Evolutionary conservation across 768 basidiomycete genomes (phyloP), one percentile per base, ranked within the genome.

Genomic region (Cystobasidium tubakii): DNA sequence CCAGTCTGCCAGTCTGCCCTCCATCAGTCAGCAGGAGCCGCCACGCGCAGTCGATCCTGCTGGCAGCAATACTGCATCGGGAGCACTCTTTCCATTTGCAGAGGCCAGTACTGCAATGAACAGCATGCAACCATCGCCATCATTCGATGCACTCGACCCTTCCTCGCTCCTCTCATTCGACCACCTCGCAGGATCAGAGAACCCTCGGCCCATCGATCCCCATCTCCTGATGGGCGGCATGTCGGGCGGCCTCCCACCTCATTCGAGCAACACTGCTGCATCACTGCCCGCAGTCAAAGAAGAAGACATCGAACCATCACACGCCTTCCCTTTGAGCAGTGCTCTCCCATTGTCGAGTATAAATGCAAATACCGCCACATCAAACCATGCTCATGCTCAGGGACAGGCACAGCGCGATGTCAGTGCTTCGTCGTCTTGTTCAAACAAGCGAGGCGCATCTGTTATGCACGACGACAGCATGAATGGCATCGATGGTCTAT

Each of bases 191-290:
- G 57, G 57, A 27, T 60, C 57, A 21, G 57, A 27, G 33, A 60
- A 60, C 33, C 57, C 57, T 31, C 57, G 29, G 33, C 57, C 57
- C 33, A 60, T 60, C 33, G 63, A 65, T 42, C 63, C 43, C 15
- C 31, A 65, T 42, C 39, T 42, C 17, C 25, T 31, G 19, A 31
- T 31, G 57, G 15, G 10, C 9, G 15, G 57, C 7, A 39, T 15
- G 39, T 39, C 31, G 57, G 57, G 17, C 57, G 15, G 39, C 39
- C 7, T 6, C 15, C 15, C 39, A 39, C 6, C 39, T 6, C 39
- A 6, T 15, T 39, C 39, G 39, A 39, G 15, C 15, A 39, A 15
- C 39, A 6, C 39, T 15, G 15, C 15, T 15, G 15, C 15, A 39
- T 15, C 15, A 6, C 27, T 65, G 23, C 63, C 63, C 25, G 15